Percentiles rank a stretch among this genome's conserved stretches.
Conservation (phyloP, 768 basidiomycete genomes). For the Galerina marginata region DNA sequence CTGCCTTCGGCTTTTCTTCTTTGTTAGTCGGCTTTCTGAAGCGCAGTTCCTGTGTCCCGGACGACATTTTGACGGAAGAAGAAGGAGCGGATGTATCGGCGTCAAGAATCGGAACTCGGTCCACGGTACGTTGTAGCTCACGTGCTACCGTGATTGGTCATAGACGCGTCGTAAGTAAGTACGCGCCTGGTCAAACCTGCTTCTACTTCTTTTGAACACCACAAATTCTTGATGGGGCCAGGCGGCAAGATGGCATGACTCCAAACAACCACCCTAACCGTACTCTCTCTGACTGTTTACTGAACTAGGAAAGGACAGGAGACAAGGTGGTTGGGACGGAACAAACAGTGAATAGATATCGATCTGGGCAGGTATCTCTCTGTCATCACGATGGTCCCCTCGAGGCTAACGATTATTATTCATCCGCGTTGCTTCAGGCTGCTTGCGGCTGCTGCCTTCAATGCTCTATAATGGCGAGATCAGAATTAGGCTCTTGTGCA, state of each 20-base stretch:
- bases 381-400: slow-evolving; percentile 7
- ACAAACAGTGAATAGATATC: slow-evolving; percentile 1
- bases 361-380: not conserved
- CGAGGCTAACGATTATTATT: slow-evolving; percentile 16
- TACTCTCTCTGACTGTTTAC: not conserved
- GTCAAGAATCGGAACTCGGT: slow-evolving; percentile 14
- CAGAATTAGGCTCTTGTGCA: slow-evolving; percentile 19
- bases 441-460: slow-evolving; percentile 13
- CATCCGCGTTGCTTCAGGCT: slow-evolving; percentile 17
- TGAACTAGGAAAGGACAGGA: not conserved
- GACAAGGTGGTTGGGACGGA: not conserved
- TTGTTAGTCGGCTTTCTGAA: slow-evolving; percentile 48
- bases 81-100: slow-evolving; percentile 3
- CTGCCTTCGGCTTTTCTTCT: slow-evolving; percentile 32
- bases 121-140: slow-evolving; percentile 8
- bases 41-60: slow-evolving; percentile 50
- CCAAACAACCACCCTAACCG: too few relatives aligned
- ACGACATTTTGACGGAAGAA: slow-evolving; percentile 34
- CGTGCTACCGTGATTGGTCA: slow-evolving; percentile 15
- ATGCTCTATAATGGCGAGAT: slow-evolving; percentile 3
- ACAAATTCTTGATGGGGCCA: slow-evolving; percentile 2
- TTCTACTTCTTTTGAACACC: slow-evolving; percentile 3
- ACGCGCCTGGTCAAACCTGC: not conserved
- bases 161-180: slow-evolving; percentile 14
- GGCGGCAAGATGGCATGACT: too few relatives aligned